A percentile compares a stretch with the other conserved stretches of the same genome.
Conservation (phyloP, 805 yeast genomes). For the Candida vartiovaarae region DNA sequence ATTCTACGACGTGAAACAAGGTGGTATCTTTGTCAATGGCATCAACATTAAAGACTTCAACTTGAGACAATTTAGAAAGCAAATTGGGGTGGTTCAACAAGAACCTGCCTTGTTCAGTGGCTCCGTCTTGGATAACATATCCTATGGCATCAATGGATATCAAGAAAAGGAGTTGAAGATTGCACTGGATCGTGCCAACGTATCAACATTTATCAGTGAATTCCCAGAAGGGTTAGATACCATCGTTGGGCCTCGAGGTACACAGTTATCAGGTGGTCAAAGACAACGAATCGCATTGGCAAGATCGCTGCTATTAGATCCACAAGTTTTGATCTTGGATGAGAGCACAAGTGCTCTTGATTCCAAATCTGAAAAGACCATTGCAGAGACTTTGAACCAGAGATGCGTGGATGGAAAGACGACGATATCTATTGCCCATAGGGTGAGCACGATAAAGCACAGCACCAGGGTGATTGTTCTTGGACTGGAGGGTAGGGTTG, state of each 20-base stretch:
- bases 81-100: constrained; percentile 87
- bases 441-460: constrained; percentile 80
- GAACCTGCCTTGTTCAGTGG: constrained; percentile 90
- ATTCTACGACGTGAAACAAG: constrained; percentile 72
- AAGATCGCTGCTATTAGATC: constrained; percentile 72
- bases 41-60: constrained; percentile 57
- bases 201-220: constrained; percentile 55
- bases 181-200: constrained; percentile 68
- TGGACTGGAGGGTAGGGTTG: constrained; percentile 65
- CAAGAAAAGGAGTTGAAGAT: constrained; percentile 50
- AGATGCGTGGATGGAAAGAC: constrained; percentile 56
- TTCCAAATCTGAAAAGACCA: constrained; percentile 79
- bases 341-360: constrained; percentile 96
- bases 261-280: constrained; percentile 92
- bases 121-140: constrained; percentile 72
- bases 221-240: constrained; percentile 85
- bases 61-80: constrained; percentile 62
- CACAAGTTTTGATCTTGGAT: constrained; percentile 76
- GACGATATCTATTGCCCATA: constrained; percentile 84
- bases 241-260: constrained; percentile 76
- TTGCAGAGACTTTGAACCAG: constrained; percentile 59
- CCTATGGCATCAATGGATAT: constrained; percentile 58
- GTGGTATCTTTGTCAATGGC: constrained; percentile 58
- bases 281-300: constrained; percentile 91
- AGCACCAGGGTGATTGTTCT: constrained; percentile 78